These are phyloP conservation scores for Trichocladium uniseriatum DNA, from an alignment of 495 filamentous ascomycete genomes.

Conservation along the genomic window DNA sequence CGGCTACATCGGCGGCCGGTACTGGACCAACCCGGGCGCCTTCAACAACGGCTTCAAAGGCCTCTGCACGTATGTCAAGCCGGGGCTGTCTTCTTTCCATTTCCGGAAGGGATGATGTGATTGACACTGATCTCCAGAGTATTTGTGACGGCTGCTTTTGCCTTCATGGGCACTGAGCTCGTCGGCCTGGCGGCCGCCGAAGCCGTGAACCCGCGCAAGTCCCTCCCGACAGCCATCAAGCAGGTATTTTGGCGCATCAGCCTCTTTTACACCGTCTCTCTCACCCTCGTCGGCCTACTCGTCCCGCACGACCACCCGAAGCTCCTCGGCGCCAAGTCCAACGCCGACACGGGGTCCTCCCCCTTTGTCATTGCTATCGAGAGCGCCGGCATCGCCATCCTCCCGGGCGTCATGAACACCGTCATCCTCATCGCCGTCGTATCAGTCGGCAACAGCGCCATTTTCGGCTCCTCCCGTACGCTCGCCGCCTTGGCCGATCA, in stretches of 20 bases:
- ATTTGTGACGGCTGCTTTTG: slow-evolving; percentile 87
- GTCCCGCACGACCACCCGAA: slow-evolving; percentile 57
- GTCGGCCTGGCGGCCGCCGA: slow-evolving; percentile 87
- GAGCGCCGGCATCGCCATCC: slow-evolving; percentile 63
- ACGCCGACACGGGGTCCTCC: slow-evolving; percentile 62
- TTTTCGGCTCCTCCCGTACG: slow-evolving; percentile 81
- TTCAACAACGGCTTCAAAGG: slow-evolving; percentile 93
- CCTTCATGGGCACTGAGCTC: slow-evolving; percentile 89
- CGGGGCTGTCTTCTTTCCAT: too few species aligned
- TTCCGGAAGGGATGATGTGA: too few species aligned
- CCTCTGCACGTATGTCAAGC: too few species aligned
- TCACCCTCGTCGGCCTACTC: slow-evolving; percentile 63
- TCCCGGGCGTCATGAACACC: slow-evolving; percentile 80
- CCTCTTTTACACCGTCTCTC: slow-evolving; percentile 73
- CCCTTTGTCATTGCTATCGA: slow-evolving; percentile 86
- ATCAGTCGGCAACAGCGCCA: slow-evolving; percentile 77
- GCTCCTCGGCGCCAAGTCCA: slow-evolving; percentile 47
- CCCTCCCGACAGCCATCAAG: slow-evolving; percentile 76
- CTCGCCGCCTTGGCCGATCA: slow-evolving; percentile 81
- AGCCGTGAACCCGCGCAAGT: slow-evolving; percentile 77
- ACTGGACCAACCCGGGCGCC: slow-evolving; percentile 79
- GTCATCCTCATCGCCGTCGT: slow-evolving; percentile 84
- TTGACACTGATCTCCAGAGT: too few species aligned
- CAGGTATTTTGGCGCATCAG: slow-evolving; percentile 95
- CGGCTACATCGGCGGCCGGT: slow-evolving; percentile 73